Evolutionary conservation across 2,329 filamentous ascomycete genomes (phyloP), one percentile per base, ranked within the genome.

Genomic region (Talaromyces sp.): DNA sequence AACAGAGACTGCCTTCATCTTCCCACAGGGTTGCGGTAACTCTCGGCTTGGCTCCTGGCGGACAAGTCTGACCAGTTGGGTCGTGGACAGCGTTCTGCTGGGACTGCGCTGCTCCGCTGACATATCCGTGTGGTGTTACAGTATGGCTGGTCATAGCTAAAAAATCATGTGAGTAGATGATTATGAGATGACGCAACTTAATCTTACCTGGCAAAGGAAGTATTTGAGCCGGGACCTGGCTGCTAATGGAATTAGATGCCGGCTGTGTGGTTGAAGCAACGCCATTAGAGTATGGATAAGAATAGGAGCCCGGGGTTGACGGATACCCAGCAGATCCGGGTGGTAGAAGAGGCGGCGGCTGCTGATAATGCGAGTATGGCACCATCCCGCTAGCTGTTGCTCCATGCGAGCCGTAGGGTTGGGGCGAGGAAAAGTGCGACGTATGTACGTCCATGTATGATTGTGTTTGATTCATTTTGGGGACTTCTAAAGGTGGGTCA

Each of bases 11-110:
- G 39, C 95, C 95, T 75, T 99, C 95, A 70, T 99, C 95, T 82
- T 98, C 95, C 95, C 95, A 99, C 27, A 99, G 79, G 0, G 95
- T 99, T 9, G 95, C 95, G 4, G 95, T 98, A 33, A 99, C 95
- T 68, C 94, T 86, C 22, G 95, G 95, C 82, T 98, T 98, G 87
- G 97, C 96, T 35, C 94, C 94, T 3, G 91, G 91, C 9, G 95
- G 95, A 19, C 93, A 91, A 66, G 96, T 82, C 77, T 98, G 95
- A 9, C 95, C 95, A n/a, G 92, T 96, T 8, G 89, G 90, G 75
- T 98, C 95, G 74, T 90, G 93, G 35, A 66, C 58, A 19, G 80
- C 73, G 69, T 79, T 82, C 73, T 83, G 81, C 57, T 76, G 71
- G 3, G 81, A 77, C 74, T 75, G 71, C 14, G 73, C 75, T 14